Conservation (phyloP, 202 grass and related monocot genomes). For the Schoenoplectus triqueter region DNA sequence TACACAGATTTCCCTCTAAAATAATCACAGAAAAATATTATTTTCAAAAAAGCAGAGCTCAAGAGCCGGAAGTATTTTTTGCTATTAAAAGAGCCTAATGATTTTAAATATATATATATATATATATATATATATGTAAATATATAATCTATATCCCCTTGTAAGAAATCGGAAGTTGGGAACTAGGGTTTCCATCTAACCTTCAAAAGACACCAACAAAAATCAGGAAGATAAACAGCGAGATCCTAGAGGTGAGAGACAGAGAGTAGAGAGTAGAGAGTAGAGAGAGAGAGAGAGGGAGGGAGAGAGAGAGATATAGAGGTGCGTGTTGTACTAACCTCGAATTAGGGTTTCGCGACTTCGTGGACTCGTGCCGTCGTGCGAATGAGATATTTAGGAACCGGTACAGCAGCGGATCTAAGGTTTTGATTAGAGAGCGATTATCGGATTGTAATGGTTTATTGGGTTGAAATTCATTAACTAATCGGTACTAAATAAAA, state of each 20-base stretch:
- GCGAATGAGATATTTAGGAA: neutral
- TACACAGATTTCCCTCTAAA: neutral
- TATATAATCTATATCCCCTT: neutral
- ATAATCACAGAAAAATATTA: too few relatives aligned
- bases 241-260: neutral
- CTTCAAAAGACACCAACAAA: neutral
- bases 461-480: too few relatives aligned
- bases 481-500: too few relatives aligned
- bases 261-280: neutral
- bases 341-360: constrained; percentile 31
- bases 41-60: too few relatives aligned
- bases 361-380: neutral
- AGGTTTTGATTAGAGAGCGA: too few relatives aligned
- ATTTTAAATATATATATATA: neutral
- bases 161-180: neutral
- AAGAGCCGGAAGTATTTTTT: neutral
- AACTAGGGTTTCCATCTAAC: constrained; percentile 19
- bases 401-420: too few relatives aligned
- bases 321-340: constrained; percentile 17
- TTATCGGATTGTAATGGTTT: too few relatives aligned
- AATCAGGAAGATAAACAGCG: neutral
- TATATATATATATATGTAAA: too few relatives aligned
- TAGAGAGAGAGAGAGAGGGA: neutral
- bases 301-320: neutral
- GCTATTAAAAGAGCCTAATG: neutral